phyloP scores from a whole-genome alignment of 306 rosid genomes.

The Casuarina equisetifolia region DNA sequence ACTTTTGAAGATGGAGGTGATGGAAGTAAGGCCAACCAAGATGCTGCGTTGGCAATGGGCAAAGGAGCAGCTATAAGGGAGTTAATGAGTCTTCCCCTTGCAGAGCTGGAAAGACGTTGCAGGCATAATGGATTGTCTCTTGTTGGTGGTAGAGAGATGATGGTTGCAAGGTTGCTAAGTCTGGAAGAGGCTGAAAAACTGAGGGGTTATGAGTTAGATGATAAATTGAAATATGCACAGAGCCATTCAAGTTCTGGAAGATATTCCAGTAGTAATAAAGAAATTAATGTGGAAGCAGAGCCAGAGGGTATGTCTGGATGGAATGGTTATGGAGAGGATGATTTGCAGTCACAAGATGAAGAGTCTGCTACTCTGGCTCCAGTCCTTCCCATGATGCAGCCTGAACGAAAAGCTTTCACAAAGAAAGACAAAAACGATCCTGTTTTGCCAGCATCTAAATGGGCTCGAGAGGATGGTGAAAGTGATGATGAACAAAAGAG shows the following conservation, averaged over 20 bases:
- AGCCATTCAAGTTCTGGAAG: conserved; percentile 68
- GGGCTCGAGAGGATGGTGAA: conserved; percentile 98
- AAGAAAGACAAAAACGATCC: conserved; percentile 83
- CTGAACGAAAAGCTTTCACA: conserved; percentile 68
- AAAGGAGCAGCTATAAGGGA: conserved; percentile 94
- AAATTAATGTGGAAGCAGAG: conserved; percentile 63
- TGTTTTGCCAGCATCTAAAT: conserved; percentile 87
- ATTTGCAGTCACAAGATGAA: conserved; percentile 43
- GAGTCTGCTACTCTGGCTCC: conserved; percentile 58
- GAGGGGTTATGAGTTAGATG: conserved; percentile 83
- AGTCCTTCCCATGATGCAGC: conserved; percentile 62
- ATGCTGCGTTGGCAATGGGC: conserved; percentile 96
- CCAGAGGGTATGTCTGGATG: conserved; percentile 65
- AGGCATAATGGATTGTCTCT: conserved; percentile 98
- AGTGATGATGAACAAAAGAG: conserved; percentile 83
- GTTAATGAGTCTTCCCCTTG: conserved; percentile 82
- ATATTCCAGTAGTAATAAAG: conserved; percentile 58
- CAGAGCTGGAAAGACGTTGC: conserved; percentile 95
- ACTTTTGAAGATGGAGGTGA: conserved; percentile 61
- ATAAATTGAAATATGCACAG: conserved; percentile 71
- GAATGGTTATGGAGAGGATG: conserved; percentile 63
- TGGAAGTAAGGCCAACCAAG: conserved; percentile 69
- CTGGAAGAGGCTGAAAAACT: conserved; percentile 96
- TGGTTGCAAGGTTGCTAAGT: conserved; percentile 93
- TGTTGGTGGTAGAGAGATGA: conserved; percentile 95